phyloP scores from a whole-genome alignment of 139 green algal genomes.

The Closterium sp. region DNA sequence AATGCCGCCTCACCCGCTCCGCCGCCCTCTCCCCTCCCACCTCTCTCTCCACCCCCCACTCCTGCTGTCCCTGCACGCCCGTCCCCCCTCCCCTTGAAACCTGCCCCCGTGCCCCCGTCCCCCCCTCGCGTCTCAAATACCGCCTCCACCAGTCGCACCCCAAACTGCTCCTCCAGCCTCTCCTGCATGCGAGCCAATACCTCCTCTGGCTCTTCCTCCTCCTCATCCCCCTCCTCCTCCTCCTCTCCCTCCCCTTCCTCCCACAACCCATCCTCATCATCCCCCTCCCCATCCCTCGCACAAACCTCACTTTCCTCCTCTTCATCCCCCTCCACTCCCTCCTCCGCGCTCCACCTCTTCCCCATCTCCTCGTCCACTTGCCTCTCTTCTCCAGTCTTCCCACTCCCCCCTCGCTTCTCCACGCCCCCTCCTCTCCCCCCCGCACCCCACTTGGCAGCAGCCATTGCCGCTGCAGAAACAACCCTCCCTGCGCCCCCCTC shows the following conservation, averaged over 20 bases:
- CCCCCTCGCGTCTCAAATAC: neutral
- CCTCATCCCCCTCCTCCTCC: neutral
- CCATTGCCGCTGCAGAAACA: constrained; percentile 7
- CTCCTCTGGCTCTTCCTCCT: neutral
- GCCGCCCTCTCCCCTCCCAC: neutral
- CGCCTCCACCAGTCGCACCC: neutral
- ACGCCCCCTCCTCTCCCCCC: constrained; percentile 14
- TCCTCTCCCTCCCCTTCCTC: constrained; percentile 11
- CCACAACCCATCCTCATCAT: neutral
- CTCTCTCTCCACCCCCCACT: neutral
- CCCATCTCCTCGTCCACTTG: neutral
- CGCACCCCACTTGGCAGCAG: constrained; percentile 6
- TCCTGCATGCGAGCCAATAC: neutral
- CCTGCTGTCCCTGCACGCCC: too few species aligned
- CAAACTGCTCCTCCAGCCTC: neutral
- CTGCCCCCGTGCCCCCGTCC: too few species aligned
- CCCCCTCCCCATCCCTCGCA: neutral
- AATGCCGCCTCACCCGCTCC: neutral
- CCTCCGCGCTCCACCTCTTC: constrained; percentile 5
- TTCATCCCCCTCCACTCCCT: neutral
- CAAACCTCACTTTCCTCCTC: constrained; percentile 7
- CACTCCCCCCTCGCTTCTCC: neutral
- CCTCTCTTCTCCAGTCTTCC: neutral
- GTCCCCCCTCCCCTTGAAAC: too few species aligned
- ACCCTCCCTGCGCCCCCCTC: constrained; percentile 13